phyloP scores from a whole-genome alignment of 805 yeast species.

The Kodamaea lidongshanica region DNA sequence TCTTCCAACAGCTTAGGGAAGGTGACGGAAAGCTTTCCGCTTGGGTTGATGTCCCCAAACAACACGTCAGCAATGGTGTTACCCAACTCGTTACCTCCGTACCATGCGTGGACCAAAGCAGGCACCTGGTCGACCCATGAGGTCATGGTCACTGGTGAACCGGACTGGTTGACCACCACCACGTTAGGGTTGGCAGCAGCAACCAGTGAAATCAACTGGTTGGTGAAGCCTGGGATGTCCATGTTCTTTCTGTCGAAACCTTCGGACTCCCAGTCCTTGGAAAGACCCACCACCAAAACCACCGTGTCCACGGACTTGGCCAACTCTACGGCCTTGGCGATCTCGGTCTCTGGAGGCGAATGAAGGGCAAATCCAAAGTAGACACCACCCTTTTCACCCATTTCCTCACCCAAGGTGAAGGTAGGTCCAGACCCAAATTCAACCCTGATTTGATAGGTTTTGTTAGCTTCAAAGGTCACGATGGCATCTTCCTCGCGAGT shows the following conservation, averaged over 20 bases:
- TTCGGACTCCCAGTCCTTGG: constrained; percentile 54
- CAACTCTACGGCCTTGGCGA: constrained; percentile 37
- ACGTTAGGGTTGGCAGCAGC: constrained; percentile 44
- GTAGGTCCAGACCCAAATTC: constrained; percentile 50
- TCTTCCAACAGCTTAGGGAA: constrained; percentile 49
- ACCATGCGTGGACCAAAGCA: constrained; percentile 48
- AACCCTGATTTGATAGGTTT: constrained; percentile 39
- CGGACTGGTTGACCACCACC: constrained; percentile 52
- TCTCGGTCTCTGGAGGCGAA: constrained; percentile 17
- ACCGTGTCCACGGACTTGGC: constrained; percentile 52
- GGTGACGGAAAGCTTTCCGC: constrained; percentile 52
- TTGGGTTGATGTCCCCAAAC: constrained; percentile 55
- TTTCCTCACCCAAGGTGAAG: constrained; percentile 14
- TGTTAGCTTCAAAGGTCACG: constrained; percentile 37
- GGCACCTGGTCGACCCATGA: constrained; percentile 44
- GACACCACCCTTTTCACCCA: constrained; percentile 19
- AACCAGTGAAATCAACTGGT: constrained; percentile 41
- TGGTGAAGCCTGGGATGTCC: constrained; percentile 45
- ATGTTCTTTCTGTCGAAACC: constrained; percentile 49
- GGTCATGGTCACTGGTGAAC: constrained; percentile 51
- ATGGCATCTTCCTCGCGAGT: constrained; percentile 44
- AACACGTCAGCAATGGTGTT: constrained; percentile 55
- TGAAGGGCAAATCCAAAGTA: constrained; percentile 19
- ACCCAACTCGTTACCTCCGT: constrained; percentile 54
- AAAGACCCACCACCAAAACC: constrained; percentile 45